These are phyloP conservation scores for Laetiporus sulphureus DNA, from an alignment of 1,284 basidiomycete genomes.

Conservation along the genomic window DNA sequence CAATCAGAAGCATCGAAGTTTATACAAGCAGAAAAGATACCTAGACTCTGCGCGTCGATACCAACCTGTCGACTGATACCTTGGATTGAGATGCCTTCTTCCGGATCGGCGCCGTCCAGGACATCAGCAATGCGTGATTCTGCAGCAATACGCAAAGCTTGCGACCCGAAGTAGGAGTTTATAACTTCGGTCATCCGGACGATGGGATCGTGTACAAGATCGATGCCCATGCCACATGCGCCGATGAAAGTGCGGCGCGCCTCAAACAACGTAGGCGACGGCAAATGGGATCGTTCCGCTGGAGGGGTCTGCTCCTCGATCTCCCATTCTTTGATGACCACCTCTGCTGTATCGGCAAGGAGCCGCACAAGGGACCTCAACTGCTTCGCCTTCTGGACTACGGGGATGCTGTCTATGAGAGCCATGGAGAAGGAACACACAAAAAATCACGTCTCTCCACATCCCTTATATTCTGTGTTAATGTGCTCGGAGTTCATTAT, in stretches of 20 bases:
- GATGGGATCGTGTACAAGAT: constrained; percentile 10
- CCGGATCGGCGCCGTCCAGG: constrained; percentile 6
- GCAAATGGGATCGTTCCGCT: background rate
- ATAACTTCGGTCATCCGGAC: constrained; percentile 9
- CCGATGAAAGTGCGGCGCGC: constrained; percentile 9
- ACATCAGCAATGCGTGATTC: constrained; percentile 12
- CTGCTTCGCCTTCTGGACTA: background rate
- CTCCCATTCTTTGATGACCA: constrained; percentile 7
- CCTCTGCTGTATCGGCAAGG: constrained; percentile 4
- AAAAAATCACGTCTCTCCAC: background rate
- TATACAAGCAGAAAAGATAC: background rate
- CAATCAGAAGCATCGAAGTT: too few species aligned
- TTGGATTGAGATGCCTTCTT: constrained; percentile 6
- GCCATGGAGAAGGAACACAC: background rate
- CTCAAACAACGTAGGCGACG: constrained; percentile 8
- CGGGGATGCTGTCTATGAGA: constrained; percentile 1
- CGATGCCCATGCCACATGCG: constrained; percentile 8
- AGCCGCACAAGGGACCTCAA: constrained; percentile 4
- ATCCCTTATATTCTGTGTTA: background rate
- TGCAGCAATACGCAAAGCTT: constrained; percentile 11
- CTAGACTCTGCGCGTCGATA: constrained; percentile 5
- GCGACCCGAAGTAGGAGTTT: constrained; percentile 8
- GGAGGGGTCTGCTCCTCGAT: background rate
- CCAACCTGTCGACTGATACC: constrained; percentile 5
- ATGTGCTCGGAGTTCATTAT: too few species aligned